Evolutionary conservation across 2,329 filamentous ascomycete species (phyloP), one percentile per base, ranked within the genome.

Genomic region (Arthrobotrys musiformis): DNA sequence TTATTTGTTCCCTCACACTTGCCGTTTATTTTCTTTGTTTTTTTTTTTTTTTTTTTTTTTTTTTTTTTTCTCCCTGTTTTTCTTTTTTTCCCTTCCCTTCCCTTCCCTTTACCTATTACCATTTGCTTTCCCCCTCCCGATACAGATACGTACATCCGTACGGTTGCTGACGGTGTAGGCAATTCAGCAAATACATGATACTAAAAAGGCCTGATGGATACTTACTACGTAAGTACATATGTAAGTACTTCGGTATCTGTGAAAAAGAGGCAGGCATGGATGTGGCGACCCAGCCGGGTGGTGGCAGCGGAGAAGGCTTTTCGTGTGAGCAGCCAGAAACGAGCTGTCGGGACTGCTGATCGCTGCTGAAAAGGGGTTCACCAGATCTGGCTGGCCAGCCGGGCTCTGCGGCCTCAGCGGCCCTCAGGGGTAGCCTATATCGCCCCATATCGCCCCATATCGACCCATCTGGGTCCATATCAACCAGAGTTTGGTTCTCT

Each of bases 231-330:
- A 11, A 5, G 30, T 35, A 11, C 11, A 11, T 35, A 11, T 6
- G 30, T 35, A 11, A 44, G 42, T 44, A 13, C 17, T 19, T 46
- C 2, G 15, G 15, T 22, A 33, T n/a, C 1, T 15, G 24, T 0
- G 24, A 11, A 26, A 3, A n/a, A 42, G 35, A 17, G 19, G 50
- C 6, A 33, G 58, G 30, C 30, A 58, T 61, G 68, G 58, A 63
- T 66, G 70, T 67, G 64, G 44, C 44, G 44, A 48, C 56, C 69
- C 54, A 64, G 64, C 64, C 73, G 72, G 69, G 72, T 61, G 72
- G 72, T 69, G 72, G 72, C 72, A 77, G 72, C 72, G 72, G 72
- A 77, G 72, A 77, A 58, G 72, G 72, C 72, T 77, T 77, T 77
- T 77, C 66, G 42, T 52, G 42, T 44, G 30, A 64, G 58, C 68